These are phyloP conservation scores for Cordyceps fumosorosea DNA, from an alignment of 2,329 filamentous ascomycete species.

Conservation along the genomic window DNA sequence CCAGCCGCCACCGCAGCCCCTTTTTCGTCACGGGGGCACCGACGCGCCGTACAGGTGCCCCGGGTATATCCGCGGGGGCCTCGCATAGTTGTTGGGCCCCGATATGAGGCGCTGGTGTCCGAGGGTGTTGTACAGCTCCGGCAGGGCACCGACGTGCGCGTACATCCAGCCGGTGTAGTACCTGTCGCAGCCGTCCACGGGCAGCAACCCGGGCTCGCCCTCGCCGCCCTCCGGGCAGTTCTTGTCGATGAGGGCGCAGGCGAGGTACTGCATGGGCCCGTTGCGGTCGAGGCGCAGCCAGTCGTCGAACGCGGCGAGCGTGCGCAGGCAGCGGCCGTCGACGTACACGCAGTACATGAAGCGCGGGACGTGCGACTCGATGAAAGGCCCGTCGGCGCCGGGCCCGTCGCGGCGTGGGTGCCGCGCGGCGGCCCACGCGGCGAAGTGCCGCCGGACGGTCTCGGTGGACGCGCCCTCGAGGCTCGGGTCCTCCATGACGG, in stretches of 20 bases:
- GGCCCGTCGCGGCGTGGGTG: conserved; percentile 1
- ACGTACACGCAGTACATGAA: conserved; percentile 13
- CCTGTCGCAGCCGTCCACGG: conserved; percentile 9
- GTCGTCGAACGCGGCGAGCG: conserved; percentile 10
- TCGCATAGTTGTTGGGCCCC: conserved; percentile 6
- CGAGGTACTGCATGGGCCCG: conserved; percentile 13
- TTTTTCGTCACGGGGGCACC: background rate
- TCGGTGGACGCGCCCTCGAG: conserved; percentile 4
- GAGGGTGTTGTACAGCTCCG: conserved; percentile 12
- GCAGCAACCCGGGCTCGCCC: background rate
- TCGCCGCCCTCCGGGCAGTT: background rate
- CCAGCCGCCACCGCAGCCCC: background rate
- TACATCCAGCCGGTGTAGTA: conserved; percentile 14
- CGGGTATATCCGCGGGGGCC: conserved; percentile 12
- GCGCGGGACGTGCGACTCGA: conserved; percentile 10
- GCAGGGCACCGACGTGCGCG: conserved; percentile 8
- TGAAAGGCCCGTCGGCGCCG: conserved; percentile 11
- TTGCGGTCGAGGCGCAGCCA: conserved; percentile 12
- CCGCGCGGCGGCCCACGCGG: conserved; percentile 4
- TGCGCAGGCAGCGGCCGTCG: conserved; percentile 7
- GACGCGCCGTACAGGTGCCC: conserved; percentile 8
- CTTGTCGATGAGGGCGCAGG: conserved; percentile 10
- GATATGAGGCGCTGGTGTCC: conserved; percentile 11
- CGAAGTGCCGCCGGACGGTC: conserved; percentile 4
- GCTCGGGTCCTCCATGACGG: conserved; percentile 7